Conservation (phyloP, 371 early-diverging fungal genomes). For the Mucor saturninus region DNA sequence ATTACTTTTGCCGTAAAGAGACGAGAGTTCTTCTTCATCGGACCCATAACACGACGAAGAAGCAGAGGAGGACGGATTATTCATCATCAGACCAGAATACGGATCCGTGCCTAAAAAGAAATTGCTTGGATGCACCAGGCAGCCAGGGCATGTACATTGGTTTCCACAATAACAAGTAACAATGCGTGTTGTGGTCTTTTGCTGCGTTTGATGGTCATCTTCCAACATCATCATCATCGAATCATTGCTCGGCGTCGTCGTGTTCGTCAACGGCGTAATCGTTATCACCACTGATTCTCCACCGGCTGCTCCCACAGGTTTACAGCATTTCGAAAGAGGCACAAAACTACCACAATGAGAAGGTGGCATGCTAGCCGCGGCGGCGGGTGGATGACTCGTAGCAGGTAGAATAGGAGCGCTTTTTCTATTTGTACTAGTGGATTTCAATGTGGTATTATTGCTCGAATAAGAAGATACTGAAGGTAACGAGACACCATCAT, state of each 20-base stretch:
- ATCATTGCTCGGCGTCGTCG: not conserved
- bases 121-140: constrained; percentile 43
- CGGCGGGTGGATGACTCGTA: constrained; percentile 3
- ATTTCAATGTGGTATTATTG: not conserved
- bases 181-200: constrained; percentile 32
- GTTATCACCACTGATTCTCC: constrained; percentile 54
- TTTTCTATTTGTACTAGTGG: constrained; percentile 2
- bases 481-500: not conserved
- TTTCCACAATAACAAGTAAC: constrained; percentile 45
- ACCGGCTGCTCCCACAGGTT: constrained; percentile 6
- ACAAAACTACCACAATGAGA: constrained; percentile 38
- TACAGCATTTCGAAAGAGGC: constrained; percentile 26
- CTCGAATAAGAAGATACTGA: not conserved
- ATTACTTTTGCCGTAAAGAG: constrained; percentile 6
- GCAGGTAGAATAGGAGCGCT: not conserved
- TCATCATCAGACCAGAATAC: constrained; percentile 29
- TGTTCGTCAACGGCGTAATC: constrained; percentile 41
- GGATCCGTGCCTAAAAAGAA: constrained; percentile 41
- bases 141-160: constrained; percentile 40
- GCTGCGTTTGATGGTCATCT: constrained; percentile 1
- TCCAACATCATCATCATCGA: constrained; percentile 9
- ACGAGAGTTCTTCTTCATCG: constrained; percentile 31
- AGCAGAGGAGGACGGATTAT: constrained; percentile 25
- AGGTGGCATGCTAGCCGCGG: not conserved
- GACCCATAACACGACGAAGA: constrained; percentile 40